Percentiles rank a stretch among this genome's conserved stretches.
Conservation (phyloP, 2,329 filamentous ascomycete species). For the Alternaria sp. region DNA sequence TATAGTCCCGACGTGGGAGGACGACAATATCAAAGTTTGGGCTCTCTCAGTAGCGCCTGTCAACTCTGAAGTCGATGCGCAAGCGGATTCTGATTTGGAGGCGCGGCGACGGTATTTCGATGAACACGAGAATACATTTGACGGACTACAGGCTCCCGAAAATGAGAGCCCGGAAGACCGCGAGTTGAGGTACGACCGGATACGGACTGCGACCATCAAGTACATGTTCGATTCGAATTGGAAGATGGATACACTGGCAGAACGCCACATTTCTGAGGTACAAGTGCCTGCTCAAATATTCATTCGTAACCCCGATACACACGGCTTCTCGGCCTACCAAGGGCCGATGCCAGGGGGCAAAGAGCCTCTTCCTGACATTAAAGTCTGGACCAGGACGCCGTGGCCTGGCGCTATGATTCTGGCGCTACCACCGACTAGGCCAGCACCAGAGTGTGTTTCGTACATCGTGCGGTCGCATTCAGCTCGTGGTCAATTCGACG, state of each 20-base stretch:
- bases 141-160: constrained; percentile 36
- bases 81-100: constrained; percentile 28
- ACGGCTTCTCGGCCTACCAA: constrained; percentile 70
- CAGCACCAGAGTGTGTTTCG: constrained; percentile 73
- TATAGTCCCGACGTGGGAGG: constrained; percentile 70
- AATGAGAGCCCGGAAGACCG: constrained; percentile 42
- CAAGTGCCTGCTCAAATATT: constrained; percentile 74
- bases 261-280: constrained; percentile 70
- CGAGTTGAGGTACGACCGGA: constrained; percentile 53
- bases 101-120: constrained; percentile 33
- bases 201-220: constrained; percentile 68
- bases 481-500: constrained; percentile 80
- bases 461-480: constrained; percentile 83
- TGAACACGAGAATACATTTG: constrained; percentile 34
- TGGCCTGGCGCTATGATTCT: constrained; percentile 76
- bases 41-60: constrained; percentile 67
- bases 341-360: constrained; percentile 67
- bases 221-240: constrained; percentile 82
- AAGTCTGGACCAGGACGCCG: constrained; percentile 74
- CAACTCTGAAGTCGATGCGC: constrained; percentile 2
- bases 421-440: constrained; percentile 70
- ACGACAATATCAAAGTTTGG: constrained; percentile 84
- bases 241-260: constrained; percentile 72
- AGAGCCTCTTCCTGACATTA: constrained; percentile 65
- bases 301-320: constrained; percentile 65